A percentile compares a stretch with the other conserved stretches of the same genome.
Conservation (phyloP, 2,329 filamentous ascomycete species). For the Verticillium zaregamsianum region DNA sequence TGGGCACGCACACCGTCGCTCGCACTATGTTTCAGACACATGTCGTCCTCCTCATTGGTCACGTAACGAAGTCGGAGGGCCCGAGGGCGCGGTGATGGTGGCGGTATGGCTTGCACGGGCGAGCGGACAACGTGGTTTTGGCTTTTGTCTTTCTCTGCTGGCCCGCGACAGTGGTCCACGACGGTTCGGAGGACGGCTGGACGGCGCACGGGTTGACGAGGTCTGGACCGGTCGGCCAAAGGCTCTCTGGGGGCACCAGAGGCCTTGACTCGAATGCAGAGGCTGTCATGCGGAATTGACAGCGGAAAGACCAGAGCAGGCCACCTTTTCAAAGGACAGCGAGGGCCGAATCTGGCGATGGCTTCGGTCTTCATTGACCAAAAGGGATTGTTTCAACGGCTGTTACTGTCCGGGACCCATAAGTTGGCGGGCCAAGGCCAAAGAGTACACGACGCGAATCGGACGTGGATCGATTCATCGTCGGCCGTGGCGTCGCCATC, state of each 20-base stretch:
- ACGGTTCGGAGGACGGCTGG: not conserved
- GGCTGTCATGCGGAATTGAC: not conserved
- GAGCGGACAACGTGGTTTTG: not conserved
- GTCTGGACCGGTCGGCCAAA: not conserved
- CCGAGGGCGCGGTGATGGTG: not conserved
- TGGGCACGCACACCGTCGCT: not conserved
- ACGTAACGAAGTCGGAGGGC: not conserved
- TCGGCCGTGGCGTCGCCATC: not conserved
- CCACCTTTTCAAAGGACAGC: not conserved
- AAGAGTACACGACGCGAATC: not conserved
- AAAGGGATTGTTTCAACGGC: not conserved
- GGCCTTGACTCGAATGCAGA: not conserved
- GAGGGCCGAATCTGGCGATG: not conserved
- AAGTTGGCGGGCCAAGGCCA: not conserved
- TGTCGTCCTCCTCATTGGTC: not conserved
- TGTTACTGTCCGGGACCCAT: not conserved
- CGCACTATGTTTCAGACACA: not conserved
- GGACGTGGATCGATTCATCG: not conserved
- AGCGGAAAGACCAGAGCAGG: not conserved
- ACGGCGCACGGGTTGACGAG: not conserved
- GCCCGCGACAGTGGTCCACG: not conserved
- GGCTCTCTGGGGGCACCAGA: not conserved
- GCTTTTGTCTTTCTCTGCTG: not conserved
- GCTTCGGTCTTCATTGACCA: not conserved
- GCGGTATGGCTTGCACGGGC: not conserved